A percentile compares a stretch with the other conserved stretches of the same genome.
Conservation (phyloP, 257 asterid species). For the Solanum paucissectum region DNA sequence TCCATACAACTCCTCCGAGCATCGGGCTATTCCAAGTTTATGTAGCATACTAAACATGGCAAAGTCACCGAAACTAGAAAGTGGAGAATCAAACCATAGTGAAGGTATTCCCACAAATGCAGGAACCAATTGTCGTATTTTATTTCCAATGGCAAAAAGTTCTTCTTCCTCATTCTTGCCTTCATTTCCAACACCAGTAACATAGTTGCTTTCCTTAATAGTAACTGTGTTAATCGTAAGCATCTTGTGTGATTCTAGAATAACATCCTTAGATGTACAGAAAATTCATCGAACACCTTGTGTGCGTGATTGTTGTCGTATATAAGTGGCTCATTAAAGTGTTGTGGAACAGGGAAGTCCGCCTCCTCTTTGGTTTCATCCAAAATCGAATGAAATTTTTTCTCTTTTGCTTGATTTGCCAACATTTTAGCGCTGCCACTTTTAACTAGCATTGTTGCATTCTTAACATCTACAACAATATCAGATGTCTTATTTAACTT, state of each 20-base stretch:
- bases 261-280: background rate
- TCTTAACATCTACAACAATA: background rate
- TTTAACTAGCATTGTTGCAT: too few relatives aligned
- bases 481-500: background rate
- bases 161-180: background rate
- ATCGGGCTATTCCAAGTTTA: background rate
- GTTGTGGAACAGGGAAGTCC: background rate
- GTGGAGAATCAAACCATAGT: background rate
- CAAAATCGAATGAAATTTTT: too few relatives aligned
- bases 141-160: background rate
- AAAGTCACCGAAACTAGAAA: background rate
- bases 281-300: background rate
- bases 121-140: background rate
- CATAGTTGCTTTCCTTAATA: background rate
- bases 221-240: background rate
- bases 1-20: background rate
- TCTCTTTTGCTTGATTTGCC: too few relatives aligned
- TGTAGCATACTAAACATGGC: background rate
- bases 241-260: background rate
- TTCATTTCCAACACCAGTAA: background rate
- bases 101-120: background rate
- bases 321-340: background rate
- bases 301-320: background rate
- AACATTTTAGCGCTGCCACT: too few relatives aligned
- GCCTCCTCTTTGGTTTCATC: background rate